These are phyloP conservation scores for Beauveria rudraprayagi DNA, from an alignment of 2,329 filamentous ascomycete species.

Conservation along the genomic window DNA sequence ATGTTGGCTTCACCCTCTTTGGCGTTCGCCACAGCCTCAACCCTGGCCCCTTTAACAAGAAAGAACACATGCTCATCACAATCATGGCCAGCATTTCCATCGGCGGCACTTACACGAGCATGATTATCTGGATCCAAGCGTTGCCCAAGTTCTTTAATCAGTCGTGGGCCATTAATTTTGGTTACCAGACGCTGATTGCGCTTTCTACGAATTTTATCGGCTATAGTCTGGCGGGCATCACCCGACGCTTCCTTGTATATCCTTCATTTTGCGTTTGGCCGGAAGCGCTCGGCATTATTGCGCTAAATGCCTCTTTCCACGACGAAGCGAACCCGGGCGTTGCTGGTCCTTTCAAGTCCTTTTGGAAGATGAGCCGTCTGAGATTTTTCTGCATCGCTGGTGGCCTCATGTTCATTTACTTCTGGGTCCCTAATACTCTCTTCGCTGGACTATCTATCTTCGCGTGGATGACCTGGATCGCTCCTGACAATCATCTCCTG, in stretches of 20 bases:
- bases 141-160: slow-evolving; percentile 16
- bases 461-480: slow-evolving; percentile 45
- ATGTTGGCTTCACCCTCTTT: slow-evolving; percentile 26
- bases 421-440: slow-evolving; percentile 43
- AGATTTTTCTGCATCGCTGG: slow-evolving; percentile 37
- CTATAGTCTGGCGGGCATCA: slow-evolving; percentile 42
- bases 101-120: slow-evolving; percentile 34
- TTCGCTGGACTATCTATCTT: slow-evolving; percentile 38
- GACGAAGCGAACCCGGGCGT: slow-evolving; percentile 15
- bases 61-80: slow-evolving; percentile 47
- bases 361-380: slow-evolving; percentile 27
- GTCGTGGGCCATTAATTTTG: slow-evolving; percentile 20
- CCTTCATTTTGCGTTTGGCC: slow-evolving; percentile 45
- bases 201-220: slow-evolving; percentile 43
- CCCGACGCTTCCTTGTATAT: slow-evolving; percentile 39
- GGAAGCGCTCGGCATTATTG: slow-evolving; percentile 36
- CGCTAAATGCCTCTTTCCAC: slow-evolving; percentile 26
- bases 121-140: slow-evolving; percentile 34
- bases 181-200: slow-evolving; percentile 38
- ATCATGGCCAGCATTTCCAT: slow-evolving; percentile 48
- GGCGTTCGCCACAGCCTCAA: slow-evolving; percentile 34
- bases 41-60: slow-evolving; percentile 43
- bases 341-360: slow-evolving; percentile 23
- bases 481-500: slow-evolving; percentile 29
- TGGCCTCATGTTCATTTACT: slow-evolving; percentile 40